Evolutionary conservation across 2,329 filamentous ascomycete genomes (phyloP).

Genomic region (Fusarium globosum): DNA sequence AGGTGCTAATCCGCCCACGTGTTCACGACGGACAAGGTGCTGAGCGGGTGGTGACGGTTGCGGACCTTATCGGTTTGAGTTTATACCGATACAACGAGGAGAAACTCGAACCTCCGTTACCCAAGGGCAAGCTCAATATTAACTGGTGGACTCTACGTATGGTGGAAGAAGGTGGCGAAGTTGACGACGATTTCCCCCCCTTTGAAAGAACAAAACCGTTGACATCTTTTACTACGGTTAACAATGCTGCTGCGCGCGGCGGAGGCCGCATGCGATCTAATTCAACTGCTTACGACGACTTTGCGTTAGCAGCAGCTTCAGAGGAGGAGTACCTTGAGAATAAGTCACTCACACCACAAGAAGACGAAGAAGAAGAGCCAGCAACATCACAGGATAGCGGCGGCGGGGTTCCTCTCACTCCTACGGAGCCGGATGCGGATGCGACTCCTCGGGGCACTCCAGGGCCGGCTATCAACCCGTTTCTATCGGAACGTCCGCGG

Average conservation of each 20-base stretch:
- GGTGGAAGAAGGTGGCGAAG: constrained; percentile 85
- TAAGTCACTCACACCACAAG: constrained; percentile 73
- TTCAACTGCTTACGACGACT: constrained; percentile 84
- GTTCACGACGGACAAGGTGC: constrained; percentile 73
- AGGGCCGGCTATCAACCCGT: constrained; percentile 46
- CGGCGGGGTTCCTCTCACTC: constrained; percentile 25
- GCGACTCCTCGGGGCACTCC: constrained; percentile 44
- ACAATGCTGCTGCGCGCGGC: constrained; percentile 80
- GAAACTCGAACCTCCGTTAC: constrained; percentile 74
- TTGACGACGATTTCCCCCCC: constrained; percentile 86
- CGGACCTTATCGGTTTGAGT: constrained; percentile 83
- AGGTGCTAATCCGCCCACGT: constrained; percentile 76
- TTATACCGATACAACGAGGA: constrained; percentile 84
- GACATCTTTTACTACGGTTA: constrained; percentile 83
- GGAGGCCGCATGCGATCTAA: constrained; percentile 70
- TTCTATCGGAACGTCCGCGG: constrained; percentile 52
- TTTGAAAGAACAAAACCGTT: constrained; percentile 79
- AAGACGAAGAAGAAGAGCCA: constrained; percentile 60
- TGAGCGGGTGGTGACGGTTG: constrained; percentile 74
- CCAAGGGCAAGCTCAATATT: constrained; percentile 75
- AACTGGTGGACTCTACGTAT: constrained; percentile 87
- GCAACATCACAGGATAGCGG: constrained; percentile 45
- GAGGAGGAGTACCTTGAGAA: constrained; percentile 76
- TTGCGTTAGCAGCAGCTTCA: constrained; percentile 80
- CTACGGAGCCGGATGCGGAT: constrained; percentile 49